phyloP scores from a whole-genome alignment of 148 eudicot genomes.

The Nepenthes mirabilis region DNA sequence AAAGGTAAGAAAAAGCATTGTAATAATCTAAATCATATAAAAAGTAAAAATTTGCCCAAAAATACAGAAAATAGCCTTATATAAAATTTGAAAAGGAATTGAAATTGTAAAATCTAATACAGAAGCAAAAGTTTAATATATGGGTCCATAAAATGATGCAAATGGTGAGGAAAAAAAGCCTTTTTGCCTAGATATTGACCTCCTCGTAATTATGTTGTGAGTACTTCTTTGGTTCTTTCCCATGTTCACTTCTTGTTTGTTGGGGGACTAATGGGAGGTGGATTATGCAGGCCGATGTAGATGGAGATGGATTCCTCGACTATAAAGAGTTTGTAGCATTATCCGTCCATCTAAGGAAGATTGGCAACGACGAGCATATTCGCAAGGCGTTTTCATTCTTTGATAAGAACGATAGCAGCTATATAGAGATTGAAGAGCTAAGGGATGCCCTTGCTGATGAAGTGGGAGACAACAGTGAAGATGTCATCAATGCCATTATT shows the following conservation, averaged over 20 bases:
- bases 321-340: constrained; percentile 65
- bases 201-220: background rate
- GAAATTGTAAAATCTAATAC: no score
- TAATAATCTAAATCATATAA: no score
- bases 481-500: constrained; percentile 61
- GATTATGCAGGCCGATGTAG: constrained; percentile 51
- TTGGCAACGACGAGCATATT: constrained; percentile 70
- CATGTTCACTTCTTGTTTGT: background rate
- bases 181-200: background rate
- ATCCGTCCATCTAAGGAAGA: constrained; percentile 52
- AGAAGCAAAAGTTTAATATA: no score
- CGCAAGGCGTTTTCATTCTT: constrained; percentile 63
- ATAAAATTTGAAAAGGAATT: no score
- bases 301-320: constrained; percentile 62
- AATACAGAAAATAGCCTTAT: no score
- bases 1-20: no score
- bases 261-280: background rate
- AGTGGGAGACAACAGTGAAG: constrained; percentile 46
- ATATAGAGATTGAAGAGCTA: constrained; percentile 67
- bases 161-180: no score
- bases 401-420: constrained; percentile 51
- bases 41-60: no score
- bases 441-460: constrained; percentile 54
- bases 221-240: background rate
- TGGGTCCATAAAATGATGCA: no score